Evolutionary conservation across 2,329 filamentous ascomycete genomes (phyloP), one percentile per base, ranked within the genome.

Genomic region (Emergomyces orientalis): DNA sequence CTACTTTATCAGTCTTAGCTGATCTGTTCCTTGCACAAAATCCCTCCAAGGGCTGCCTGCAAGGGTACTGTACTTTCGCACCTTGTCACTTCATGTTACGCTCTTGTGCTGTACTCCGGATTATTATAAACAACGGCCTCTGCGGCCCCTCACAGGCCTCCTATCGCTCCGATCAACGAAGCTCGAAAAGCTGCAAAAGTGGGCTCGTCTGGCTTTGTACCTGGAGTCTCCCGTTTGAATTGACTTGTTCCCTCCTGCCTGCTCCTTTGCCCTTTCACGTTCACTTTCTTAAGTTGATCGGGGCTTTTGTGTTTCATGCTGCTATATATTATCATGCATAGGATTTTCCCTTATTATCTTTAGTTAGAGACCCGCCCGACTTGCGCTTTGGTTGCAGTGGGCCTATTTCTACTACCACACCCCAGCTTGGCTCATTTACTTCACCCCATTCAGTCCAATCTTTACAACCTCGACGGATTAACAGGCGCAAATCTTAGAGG

Each of bases 111-210:
- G 22, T 61, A 55, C 49, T 52, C 47, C 11, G n/a, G 47, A 55
- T 43, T 61, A 55, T 61, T 61, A 55, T 61, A 61, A 61, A 60
- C 60, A 55, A 61, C 59, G 27, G 32, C 60, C 51, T 34, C 49
- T 43, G 47, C 60, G 60, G 60, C 60, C 60, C 60, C 59, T 61
- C 60, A 41, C 37, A 19, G 60, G 47, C 60, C 47, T 62, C 45
- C 41, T 39, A 22, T 52, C 30, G 37, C 37, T 39, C 34, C n/a
- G n/a, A 51, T 60, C 43, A 60, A 60, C 51, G 34, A 61, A 61
- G 49, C 51, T 61, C 60, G 19, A 56, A 32, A 60, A 54, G 39
- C 22, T 56, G 47, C 51, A 61, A 19, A 61, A 30, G 27, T 37
- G 30, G 22, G 59, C 19, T 49, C 39, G 30, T 39, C 39, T 59